Evolutionary conservation across 805 yeast genomes (phyloP).

Genomic region (Pichia cephalocereana): DNA sequence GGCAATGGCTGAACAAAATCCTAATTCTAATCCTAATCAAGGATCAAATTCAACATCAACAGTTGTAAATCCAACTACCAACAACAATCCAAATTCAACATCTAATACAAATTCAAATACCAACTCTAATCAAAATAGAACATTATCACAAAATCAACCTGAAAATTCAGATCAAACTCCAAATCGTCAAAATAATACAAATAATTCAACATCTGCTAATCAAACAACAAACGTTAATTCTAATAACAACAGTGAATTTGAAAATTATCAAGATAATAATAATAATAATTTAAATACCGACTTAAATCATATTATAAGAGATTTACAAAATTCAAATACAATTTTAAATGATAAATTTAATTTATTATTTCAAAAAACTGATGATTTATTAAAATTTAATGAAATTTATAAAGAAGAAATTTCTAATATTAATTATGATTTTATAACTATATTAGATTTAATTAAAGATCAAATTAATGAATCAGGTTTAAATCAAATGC

Average conservation of each 20-base stretch:
- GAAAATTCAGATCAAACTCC: too few relatives aligned
- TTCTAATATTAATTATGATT: constrained; percentile 41
- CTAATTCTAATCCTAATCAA: too few relatives aligned
- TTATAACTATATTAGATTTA: constrained; percentile 41
- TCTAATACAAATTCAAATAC: too few relatives aligned
- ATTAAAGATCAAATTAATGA: constrained; percentile 16
- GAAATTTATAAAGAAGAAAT: constrained; percentile 41
- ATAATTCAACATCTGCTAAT: too few relatives aligned
- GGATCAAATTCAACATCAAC: too few relatives aligned
- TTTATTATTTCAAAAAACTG: constrained; percentile 17
- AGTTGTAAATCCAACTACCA: too few relatives aligned
- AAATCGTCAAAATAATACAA: too few relatives aligned
- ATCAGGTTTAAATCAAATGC: constrained; percentile 4
- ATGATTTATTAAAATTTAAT: constrained; percentile 33
- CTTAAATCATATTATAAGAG: background rate
- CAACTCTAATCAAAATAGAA: too few relatives aligned
- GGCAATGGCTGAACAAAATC: background rate
- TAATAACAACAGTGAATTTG: background rate
- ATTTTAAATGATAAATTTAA: background rate
- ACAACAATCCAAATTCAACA: too few relatives aligned
- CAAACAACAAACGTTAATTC: too few relatives aligned
- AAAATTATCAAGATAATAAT: background rate
- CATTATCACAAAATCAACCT: too few relatives aligned
- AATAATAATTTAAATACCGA: background rate
- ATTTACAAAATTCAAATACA: background rate